A percentile compares a stretch with the other conserved stretches of the same genome.
phyloP scores from a whole-genome alignment of 768 basidiomycete genomes.

The Fibroporia radiculosa region DNA sequence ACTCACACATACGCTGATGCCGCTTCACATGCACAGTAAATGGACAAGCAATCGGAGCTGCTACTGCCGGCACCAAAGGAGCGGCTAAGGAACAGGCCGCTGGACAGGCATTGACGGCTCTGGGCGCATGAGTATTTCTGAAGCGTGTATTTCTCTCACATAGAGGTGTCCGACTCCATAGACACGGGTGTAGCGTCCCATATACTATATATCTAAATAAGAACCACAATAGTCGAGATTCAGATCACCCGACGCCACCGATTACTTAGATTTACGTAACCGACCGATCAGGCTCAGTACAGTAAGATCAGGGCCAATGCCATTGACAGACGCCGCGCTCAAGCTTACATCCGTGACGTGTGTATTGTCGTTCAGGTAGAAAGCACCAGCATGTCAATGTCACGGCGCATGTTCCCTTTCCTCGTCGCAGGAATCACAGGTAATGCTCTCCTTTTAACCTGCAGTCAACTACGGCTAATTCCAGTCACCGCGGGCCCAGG shows the following conservation, averaged over 20 bases:
- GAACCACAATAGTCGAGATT: too few relatives aligned
- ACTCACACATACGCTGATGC: background rate
- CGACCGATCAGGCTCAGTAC: too few relatives aligned
- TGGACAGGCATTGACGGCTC: constrained; percentile 15
- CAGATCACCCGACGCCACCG: too few relatives aligned
- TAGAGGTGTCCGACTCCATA: too few relatives aligned
- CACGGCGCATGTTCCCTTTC: constrained; percentile 39
- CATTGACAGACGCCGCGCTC: too few relatives aligned
- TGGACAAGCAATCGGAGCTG: constrained; percentile 40
- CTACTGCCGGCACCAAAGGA: constrained; percentile 34
- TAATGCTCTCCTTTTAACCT: constrained; percentile 20
- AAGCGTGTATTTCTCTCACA: too few relatives aligned
- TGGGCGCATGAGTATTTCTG: background rate
- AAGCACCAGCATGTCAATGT: constrained; percentile 13
- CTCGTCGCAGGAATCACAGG: constrained; percentile 53
- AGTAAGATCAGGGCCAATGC: too few relatives aligned
- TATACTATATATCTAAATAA: too few relatives aligned
- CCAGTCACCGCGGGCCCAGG: constrained; percentile 28
- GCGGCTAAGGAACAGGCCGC: constrained; percentile 28
- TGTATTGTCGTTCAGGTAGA: background rate
- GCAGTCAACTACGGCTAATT: background rate
- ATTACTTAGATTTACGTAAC: too few relatives aligned
- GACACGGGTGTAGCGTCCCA: too few relatives aligned
- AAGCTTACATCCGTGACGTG: background rate
- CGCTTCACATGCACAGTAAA: constrained; percentile 28